Conservation (phyloP, 176 grass and related monocot species). For the Saccharum officinarum region DNA sequence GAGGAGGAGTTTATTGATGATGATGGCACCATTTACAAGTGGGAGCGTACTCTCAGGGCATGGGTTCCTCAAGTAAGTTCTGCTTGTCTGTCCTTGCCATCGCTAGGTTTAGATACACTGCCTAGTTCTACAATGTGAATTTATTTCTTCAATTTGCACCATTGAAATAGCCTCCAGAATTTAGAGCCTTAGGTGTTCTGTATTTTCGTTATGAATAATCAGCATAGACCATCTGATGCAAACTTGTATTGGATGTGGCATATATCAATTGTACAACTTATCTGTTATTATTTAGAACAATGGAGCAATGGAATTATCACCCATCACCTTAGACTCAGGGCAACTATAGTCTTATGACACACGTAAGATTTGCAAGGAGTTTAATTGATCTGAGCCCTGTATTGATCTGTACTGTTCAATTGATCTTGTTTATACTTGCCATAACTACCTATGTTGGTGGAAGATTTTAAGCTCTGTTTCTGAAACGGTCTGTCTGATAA, state of each 20-base stretch:
- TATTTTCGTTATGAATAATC: slow-evolving; percentile 17
- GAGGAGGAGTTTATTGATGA: slow-evolving; percentile 98
- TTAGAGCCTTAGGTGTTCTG: not conserved
- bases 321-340: not conserved
- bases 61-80: slow-evolving; percentile 99
- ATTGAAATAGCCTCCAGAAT: not conserved
- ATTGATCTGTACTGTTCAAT: too few relatives aligned
- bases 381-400: too few relatives aligned
- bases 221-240: not conserved
- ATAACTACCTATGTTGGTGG: too few relatives aligned
- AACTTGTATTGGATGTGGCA: not conserved
- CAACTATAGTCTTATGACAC: too few relatives aligned
- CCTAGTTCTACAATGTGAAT: not conserved
- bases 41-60: slow-evolving; percentile 72
- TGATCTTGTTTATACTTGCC: too few relatives aligned
- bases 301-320: not conserved
- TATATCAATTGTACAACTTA: not conserved
- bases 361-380: too few relatives aligned
- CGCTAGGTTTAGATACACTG: not conserved
- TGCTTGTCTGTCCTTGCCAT: not conserved
- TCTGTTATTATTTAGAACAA: not conserved
- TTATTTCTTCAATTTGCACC: not conserved
- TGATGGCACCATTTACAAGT: slow-evolving; percentile 92
- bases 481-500: too few relatives aligned
- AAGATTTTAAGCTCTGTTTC: too few relatives aligned